A percentile compares a stretch with the other conserved stretches of the same genome.
Conservation (phyloP, 768 basidiomycete species). For the Cystobasidium tubakii region DNA sequence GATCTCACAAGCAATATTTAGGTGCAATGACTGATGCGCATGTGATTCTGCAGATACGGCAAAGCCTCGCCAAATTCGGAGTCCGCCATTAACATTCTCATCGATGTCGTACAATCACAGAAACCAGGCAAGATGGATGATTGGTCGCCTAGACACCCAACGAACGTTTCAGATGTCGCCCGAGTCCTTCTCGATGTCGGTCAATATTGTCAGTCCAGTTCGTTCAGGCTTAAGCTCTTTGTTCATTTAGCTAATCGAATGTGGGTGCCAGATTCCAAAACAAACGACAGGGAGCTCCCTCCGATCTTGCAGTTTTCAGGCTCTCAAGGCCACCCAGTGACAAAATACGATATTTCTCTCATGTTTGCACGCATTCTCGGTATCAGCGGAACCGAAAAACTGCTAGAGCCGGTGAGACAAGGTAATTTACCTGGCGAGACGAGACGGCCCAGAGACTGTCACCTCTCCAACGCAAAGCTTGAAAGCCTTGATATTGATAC, state of each 20-base stretch:
- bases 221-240: background rate
- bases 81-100: slow-evolving; percentile 54
- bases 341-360: slow-evolving; percentile 24
- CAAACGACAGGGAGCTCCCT: slow-evolving; percentile 9
- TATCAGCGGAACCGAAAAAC: background rate
- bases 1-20: too few relatives aligned
- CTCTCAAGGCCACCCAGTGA: slow-evolving; percentile 20
- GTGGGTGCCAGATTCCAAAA: background rate
- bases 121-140: slow-evolving; percentile 94
- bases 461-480: slow-evolving; percentile 20
- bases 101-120: slow-evolving; percentile 74
- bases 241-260: background rate
- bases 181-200: slow-evolving; percentile 71
- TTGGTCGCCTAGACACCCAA: slow-evolving; percentile 85
- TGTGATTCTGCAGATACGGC: slow-evolving; percentile 33
- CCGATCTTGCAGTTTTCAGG: slow-evolving; percentile 23
- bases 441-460: slow-evolving; percentile 27
- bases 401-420: slow-evolving; percentile 10
- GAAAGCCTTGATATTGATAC: slow-evolving; percentile 25
- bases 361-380: slow-evolving; percentile 7
- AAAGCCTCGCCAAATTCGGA: slow-evolving; percentile 22
- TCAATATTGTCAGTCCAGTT: slow-evolving; percentile 52
- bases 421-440: slow-evolving; percentile 22
- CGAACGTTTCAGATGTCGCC: slow-evolving; percentile 80
- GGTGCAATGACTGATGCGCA: too few relatives aligned